phyloP scores from a whole-genome alignment of 73 alveolate genomes.

The Paramecium caudatum region DNA sequence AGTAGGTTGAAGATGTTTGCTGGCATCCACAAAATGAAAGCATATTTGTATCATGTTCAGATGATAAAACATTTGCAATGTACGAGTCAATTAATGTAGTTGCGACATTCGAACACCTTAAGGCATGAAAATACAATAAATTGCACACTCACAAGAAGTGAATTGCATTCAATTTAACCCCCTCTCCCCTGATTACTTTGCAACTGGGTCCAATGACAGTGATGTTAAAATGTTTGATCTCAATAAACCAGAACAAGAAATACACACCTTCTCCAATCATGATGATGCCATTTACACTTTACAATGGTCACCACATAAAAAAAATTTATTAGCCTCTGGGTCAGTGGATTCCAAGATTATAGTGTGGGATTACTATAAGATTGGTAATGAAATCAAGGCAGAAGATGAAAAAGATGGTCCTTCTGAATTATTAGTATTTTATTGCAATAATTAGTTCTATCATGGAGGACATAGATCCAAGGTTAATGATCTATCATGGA shows the following conservation, averaged over 20 bases:
- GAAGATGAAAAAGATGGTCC: conserved; percentile 95
- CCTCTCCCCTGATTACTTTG: conserved; percentile 76
- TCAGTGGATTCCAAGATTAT: conserved; percentile 97
- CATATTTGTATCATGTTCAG: conserved; percentile 95
- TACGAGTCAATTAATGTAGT: conserved; percentile 21
- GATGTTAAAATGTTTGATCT: conserved; percentile 44
- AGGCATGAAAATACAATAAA: conserved; percentile 51
- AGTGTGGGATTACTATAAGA: conserved; percentile 95
- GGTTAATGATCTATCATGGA: conserved; percentile 95
- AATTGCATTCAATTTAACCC: conserved; percentile 94
- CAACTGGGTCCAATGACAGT: conserved; percentile 36
- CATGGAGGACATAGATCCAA: conserved; percentile 97
- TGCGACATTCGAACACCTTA: conserved; percentile 80
- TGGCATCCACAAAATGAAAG: conserved; percentile 89
- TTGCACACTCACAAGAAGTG: conserved; percentile 95
- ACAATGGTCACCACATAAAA: conserved; percentile 91
- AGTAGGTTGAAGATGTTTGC: conserved; percentile 96
- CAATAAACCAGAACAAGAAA: conserved; percentile 9
- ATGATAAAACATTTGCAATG: conserved; percentile 92
- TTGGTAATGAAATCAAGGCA: conserved; percentile 82
- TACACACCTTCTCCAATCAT: conserved; percentile 12
- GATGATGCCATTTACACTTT: conserved; percentile 27
- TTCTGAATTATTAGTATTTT: conserved; percentile 86
- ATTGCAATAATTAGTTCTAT: conserved; percentile 73
- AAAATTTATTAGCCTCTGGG: conserved; percentile 90